Evolutionary conservation across 768 basidiomycete genomes (phyloP).

Genomic region (Hemileccinum impolitum): DNA sequence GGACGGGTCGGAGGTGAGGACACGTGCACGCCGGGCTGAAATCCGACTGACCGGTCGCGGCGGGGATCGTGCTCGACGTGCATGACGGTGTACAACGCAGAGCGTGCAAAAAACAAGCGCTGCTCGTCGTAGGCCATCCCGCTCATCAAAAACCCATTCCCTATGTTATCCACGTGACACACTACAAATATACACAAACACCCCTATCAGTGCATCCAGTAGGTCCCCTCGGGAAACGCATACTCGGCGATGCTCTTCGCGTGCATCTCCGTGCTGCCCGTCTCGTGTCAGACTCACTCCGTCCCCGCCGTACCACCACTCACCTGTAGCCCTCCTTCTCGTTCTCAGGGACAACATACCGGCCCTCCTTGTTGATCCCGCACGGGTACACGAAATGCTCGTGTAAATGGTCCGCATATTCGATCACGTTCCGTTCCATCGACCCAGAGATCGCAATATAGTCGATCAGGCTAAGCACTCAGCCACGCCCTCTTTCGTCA

Average conservation of each 20-base stretch:
- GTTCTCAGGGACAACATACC: conserved; percentile 80
- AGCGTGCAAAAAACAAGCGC: no score
- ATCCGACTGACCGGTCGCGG: conserved; percentile 6
- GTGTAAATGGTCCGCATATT: conserved; percentile 83
- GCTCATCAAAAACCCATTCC: conserved; percentile 11
- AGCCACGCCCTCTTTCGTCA: background rate
- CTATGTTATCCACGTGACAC: conserved; percentile 8
- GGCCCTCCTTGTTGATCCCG: conserved; percentile 76
- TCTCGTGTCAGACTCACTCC: background rate
- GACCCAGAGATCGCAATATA: conserved; percentile 84
- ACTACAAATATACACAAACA: conserved; percentile 19
- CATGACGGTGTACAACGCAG: conserved; percentile 9
- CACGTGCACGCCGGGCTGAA: background rate
- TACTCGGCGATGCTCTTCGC: conserved; percentile 71
- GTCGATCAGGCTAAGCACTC: conserved; percentile 68
- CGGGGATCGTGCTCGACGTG: conserved; percentile 12
- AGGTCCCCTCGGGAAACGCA: conserved; percentile 70
- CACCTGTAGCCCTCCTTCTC: conserved; percentile 68
- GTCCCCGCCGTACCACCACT: conserved; percentile 6
- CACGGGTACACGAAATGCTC: conserved; percentile 87
- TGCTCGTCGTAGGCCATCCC: conserved; percentile 26
- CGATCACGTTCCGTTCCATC: conserved; percentile 90
- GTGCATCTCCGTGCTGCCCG: conserved; percentile 76
- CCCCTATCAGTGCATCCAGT: conserved; percentile 8
- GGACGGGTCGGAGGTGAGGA: conserved; percentile 2